Conservation (phyloP, 345 rosid species). For the Lepidium africanum region DNA sequence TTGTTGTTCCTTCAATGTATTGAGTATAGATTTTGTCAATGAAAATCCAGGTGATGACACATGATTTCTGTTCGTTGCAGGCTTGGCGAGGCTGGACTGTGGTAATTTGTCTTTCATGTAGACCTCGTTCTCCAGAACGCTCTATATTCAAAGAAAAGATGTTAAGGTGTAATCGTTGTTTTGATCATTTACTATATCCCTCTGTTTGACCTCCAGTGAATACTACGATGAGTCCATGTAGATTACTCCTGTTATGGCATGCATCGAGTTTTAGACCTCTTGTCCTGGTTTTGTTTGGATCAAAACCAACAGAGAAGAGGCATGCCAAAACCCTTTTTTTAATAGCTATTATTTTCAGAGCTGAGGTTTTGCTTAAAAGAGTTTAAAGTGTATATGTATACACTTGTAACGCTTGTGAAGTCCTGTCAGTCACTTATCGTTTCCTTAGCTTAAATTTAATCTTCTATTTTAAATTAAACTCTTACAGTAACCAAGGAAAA, state of each 20-base stretch:
- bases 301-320: not conserved
- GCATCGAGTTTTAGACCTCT: not conserved
- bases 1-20: not conserved
- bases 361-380: not conserved
- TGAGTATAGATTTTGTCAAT: not conserved
- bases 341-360: not conserved
- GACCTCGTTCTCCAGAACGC: not conserved
- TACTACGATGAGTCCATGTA: not conserved
- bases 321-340: not conserved
- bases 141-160: not conserved
- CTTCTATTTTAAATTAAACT: not conserved
- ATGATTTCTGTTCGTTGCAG: not conserved
- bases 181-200: not conserved
- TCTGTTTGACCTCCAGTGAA: not conserved
- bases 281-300: not conserved
- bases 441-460: not conserved
- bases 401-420: not conserved
- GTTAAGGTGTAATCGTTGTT: not conserved
- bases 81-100: not conserved
- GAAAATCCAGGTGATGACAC: not conserved
- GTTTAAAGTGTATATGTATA: not conserved
- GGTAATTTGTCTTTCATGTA: not conserved
- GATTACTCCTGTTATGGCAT: not conserved
- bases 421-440: not conserved
- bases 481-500: not conserved